Base-by-base conservation (phyloP, 2,329 filamentous ascomycete genomes). In the Helotiales sp. region DNA sequence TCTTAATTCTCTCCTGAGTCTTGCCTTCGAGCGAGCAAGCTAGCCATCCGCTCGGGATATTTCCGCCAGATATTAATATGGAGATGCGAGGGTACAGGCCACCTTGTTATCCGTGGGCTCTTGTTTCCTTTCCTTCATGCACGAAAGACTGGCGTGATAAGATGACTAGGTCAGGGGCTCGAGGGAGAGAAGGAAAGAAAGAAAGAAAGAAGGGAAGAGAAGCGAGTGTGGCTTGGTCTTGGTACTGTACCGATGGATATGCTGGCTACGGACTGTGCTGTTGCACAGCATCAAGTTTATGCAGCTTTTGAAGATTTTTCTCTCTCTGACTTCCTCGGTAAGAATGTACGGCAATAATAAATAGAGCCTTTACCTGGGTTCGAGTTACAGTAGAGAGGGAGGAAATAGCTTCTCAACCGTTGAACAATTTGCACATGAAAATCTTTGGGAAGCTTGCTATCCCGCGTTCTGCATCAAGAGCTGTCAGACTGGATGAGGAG, bases 141-240 rank as follows among this genome's bases (percentile, higher is more conserved):
- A 67, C 61, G 65, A 67, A 63, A 63, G 65, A 60, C 55, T 67
- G 59, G 50, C 45, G 55, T 60, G 22, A 60, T 47, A 37, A 20
- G 30, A 11, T 34, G 55, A 37, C 57, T 47, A 24, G 57, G 57
- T 45, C 47, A 24, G 30, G 17, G 57, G 57, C 22, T 24, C 47
- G 32, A 54, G 60, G 34, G 40, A 20, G 40, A 45, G 17, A 45
- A 20, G 40, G 13, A 11, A 45, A 57, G 32, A 22, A 32, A 30
- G 52, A 34, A 30, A 37, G 26, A 17, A 32, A 5, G 28, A 30
- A 49, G 45, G 45, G 20, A 49, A 24, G n/a, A n/a, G n/a, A n/a
- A n/a, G n/a, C n/a, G n/a, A 22, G 30, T 15, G 49, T 52, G 24
- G 28, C 49, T 52, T 52, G 49, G 47, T 20, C 24, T 28, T 26